Evolutionary conservation across 768 basidiomycete species (phyloP).

Genomic region (Leccinum imitatum): DNA sequence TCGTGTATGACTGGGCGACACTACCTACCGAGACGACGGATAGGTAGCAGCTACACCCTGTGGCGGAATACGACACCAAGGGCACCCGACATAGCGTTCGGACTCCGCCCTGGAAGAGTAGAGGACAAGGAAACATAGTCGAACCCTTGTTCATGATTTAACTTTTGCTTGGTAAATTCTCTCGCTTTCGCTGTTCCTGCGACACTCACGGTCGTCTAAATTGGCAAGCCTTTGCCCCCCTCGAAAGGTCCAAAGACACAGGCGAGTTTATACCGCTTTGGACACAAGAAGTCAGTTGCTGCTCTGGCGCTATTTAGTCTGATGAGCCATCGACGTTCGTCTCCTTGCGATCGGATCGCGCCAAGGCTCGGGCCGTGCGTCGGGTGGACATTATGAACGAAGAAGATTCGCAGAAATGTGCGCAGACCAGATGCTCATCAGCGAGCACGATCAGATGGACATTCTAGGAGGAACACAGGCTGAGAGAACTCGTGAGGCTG

Average conservation of each 20-base stretch:
- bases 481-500: slow-evolving; percentile 37
- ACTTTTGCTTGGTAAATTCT: slow-evolving; percentile 74
- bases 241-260: slow-evolving; percentile 88
- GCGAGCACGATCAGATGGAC: slow-evolving; percentile 79
- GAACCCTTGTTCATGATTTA: slow-evolving; percentile 29
- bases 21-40: slow-evolving; percentile 37
- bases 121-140: slow-evolving; percentile 30
- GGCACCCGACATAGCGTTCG: slow-evolving; percentile 51
- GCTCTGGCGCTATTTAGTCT: slow-evolving; percentile 18
- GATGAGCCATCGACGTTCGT: slow-evolving; percentile 77
- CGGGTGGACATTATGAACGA: slow-evolving; percentile 99
- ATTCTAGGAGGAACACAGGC: slow-evolving; percentile 55
- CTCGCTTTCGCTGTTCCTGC: not conserved
- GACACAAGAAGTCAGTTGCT: slow-evolving; percentile 86
- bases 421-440: slow-evolving; percentile 71
- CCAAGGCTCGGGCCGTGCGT: slow-evolving; percentile 51
- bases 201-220: slow-evolving; percentile 42
- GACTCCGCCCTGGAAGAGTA: slow-evolving; percentile 35
- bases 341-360: slow-evolving; percentile 79
- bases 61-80: slow-evolving; percentile 77
- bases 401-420: slow-evolving; percentile 86
- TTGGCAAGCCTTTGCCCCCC: slow-evolving; percentile 91
- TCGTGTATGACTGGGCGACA: slow-evolving; percentile 66
- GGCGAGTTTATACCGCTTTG: slow-evolving; percentile 95
- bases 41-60: slow-evolving; percentile 46